Conservation (phyloP, 2,329 filamentous ascomycete genomes). For the Rhynchosporium secalis region DNA sequence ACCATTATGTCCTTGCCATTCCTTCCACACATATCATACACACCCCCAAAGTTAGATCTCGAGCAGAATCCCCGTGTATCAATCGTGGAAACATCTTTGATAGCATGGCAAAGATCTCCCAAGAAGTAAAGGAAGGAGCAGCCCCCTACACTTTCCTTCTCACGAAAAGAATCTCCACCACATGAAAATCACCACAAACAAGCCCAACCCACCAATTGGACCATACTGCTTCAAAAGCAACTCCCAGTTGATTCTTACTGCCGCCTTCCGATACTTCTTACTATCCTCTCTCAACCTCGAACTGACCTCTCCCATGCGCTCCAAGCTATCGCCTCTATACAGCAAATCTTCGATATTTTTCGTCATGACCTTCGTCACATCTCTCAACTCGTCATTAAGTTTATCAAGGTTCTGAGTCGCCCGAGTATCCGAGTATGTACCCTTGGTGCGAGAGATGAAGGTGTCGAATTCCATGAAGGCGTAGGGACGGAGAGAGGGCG, state of each 20-base stretch:
- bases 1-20: neutral
- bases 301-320: conserved; percentile 96
- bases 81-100: neutral
- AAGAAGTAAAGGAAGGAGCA: neutral
- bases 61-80: neutral
- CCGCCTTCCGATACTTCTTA: conserved; percentile 89
- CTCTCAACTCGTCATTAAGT: conserved; percentile 93
- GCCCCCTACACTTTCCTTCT: neutral
- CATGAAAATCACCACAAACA: conserved; percentile 17
- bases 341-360: conserved; percentile 99
- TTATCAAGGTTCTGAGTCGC: conserved; percentile 92
- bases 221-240: conserved; percentile 95
- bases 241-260: conserved; percentile 97
- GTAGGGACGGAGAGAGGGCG: conserved; percentile 79
- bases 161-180: conserved; percentile 21
- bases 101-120: neutral
- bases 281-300: conserved; percentile 85
- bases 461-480: conserved; percentile 98
- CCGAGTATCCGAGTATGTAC: conserved; percentile 89
- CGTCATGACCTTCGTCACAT: conserved; percentile 99
- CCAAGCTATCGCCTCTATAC: conserved; percentile 89
- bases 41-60: neutral
- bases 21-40: neutral
- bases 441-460: conserved; percentile 90
- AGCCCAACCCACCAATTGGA: conserved; percentile 64